These are phyloP conservation scores for Pseudogymnoascus sp. DNA, from an alignment of 2,329 filamentous ascomycete species.

Conservation along the genomic window DNA sequence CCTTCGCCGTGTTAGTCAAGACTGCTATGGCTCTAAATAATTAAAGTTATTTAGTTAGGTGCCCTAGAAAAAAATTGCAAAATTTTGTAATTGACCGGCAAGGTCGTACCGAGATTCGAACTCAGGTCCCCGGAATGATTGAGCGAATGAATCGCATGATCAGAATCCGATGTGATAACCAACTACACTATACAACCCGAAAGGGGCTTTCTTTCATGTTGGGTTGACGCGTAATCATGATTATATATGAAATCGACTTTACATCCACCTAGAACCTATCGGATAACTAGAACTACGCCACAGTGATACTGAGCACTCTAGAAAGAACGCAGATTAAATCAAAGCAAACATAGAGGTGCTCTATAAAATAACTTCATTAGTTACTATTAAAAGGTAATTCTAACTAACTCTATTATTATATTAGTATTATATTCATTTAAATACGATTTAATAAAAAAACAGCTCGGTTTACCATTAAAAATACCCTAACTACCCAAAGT, in stretches of 20 bases:
- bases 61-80: neutral
- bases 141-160: neutral
- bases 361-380: too few relatives aligned
- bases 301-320: too few relatives aligned
- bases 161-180: slow-evolving; percentile 8
- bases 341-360: too few relatives aligned
- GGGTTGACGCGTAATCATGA: neutral
- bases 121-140: slow-evolving; percentile 7
- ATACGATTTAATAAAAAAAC: too few relatives aligned
- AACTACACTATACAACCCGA: slow-evolving; percentile 8
- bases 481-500: too few relatives aligned
- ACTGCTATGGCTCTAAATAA: neutral
- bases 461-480: too few relatives aligned
- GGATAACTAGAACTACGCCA: too few relatives aligned
- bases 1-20: neutral
- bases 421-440: too few relatives aligned
- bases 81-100: neutral
- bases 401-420: too few relatives aligned
- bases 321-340: too few relatives aligned
- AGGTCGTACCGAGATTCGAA: slow-evolving; percentile 7
- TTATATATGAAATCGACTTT: neutral
- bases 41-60: neutral
- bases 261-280: too few relatives aligned
- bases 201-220: slow-evolving; percentile 1
- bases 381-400: too few relatives aligned